Percentiles rank a stretch among this genome's conserved stretches.
These are phyloP conservation scores for Rhizopus microsporus DNA, from an alignment of 371 early-diverging fungal genomes.

Conservation along the genomic window DNA sequence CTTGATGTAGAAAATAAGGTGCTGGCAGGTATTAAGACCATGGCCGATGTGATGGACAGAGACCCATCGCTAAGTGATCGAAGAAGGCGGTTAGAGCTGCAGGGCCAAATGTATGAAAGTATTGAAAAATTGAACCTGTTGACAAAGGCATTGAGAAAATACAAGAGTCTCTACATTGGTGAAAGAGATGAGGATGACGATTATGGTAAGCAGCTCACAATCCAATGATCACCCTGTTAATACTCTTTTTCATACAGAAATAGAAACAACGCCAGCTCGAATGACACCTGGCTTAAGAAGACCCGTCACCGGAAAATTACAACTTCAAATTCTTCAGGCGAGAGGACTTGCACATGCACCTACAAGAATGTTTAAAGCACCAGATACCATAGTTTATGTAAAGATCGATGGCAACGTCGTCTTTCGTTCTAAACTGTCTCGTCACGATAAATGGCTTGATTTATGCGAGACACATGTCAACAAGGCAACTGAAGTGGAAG, in stretches of 20 bases:
- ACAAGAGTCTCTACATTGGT: conserved; percentile 78
- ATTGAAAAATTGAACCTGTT: conserved; percentile 82
- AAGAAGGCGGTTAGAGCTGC: conserved; percentile 62
- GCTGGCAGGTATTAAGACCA: conserved; percentile 70
- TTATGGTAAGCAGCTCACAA: conserved; percentile 26
- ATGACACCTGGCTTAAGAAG: conserved; percentile 71
- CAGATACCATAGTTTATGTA: conserved; percentile 69
- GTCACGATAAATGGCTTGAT: conserved; percentile 80
- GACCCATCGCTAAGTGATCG: conserved; percentile 46
- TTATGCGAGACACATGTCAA: conserved; percentile 84
- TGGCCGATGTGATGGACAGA: conserved; percentile 56
- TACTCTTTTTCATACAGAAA: conserved; percentile 22
- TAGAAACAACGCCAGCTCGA: conserved; percentile 52
- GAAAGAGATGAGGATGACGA: conserved; percentile 65
- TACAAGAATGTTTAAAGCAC: conserved; percentile 38
- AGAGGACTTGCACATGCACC: conserved; percentile 73
- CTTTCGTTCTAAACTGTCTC: conserved; percentile 72
- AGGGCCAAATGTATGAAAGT: conserved; percentile 74
- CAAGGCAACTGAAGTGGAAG: conserved; percentile 89
- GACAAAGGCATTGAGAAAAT: conserved; percentile 79
- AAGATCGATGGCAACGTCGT: conserved; percentile 85
- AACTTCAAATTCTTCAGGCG: conserved; percentile 68
- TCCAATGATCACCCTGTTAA: neutral
- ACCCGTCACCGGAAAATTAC: conserved; percentile 75
- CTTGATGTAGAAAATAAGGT: conserved; percentile 91